Base-by-base conservation (phyloP, 2,329 filamentous ascomycete species). In the Aspergillus novofumigatus region DNA sequence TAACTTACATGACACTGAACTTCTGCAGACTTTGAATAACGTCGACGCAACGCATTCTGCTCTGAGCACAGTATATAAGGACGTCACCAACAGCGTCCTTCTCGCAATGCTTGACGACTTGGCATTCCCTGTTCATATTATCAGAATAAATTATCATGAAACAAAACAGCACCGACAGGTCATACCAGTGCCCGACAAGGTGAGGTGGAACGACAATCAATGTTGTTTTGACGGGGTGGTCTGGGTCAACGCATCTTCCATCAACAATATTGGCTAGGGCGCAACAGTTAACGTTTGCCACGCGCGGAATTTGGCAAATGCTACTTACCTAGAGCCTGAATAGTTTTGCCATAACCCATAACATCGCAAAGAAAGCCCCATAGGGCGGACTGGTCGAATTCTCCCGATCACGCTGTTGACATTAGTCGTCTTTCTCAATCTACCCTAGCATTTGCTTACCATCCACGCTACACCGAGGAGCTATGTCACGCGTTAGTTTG, bases 301-400 rank as follows among this genome's bases (percentile, higher is more conserved):
- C 4, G 9, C 8, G 32, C 0, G 17, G 11, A 4, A 9, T 14
- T 41, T 23, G 44, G 6, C 23, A 48, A 20, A 3, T 21, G n/a
- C 32, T 28, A 54, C 35, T 41, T 64, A 72, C 69, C 67, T 44
- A 77, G 65, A 42, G 69, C 66, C 53, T 72, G 69, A 2, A 75
- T 66, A 0, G 73, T 75, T 58, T 77, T 77, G 1, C 75, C 75
- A 28, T 76, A 70, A 0, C 75, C 75, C 75, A 77, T 77, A 9
- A 70, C 67, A 52, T 78, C 75, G 29, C 71, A 74, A 1, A 75
- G 64, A 20, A 78, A 63, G 0, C 75, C 75, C 75, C 75, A 17
- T 52, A 58, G 1, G 74, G 71, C 41, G 25, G 53, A 41, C 55
- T 59, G 56, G 53, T 55, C 57, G 57, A 63, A 61, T 63, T 63